phyloP scores from a whole-genome alignment of 495 filamentous ascomycete species.

The Bombardia bombarda region DNA sequence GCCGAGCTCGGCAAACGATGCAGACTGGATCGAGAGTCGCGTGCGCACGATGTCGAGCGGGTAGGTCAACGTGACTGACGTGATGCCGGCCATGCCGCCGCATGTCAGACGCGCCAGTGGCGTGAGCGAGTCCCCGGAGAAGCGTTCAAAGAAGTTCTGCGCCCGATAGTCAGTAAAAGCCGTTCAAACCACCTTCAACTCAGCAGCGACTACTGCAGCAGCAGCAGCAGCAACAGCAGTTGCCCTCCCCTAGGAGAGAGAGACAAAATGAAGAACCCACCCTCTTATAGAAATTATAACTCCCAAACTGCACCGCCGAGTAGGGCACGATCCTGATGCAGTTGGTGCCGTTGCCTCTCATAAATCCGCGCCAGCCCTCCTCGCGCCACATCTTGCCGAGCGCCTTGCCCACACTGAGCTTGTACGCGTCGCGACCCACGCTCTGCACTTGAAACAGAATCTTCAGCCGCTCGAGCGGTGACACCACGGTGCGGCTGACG shows the following conservation, averaged over 20 bases:
- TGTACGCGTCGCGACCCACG: constrained; percentile 83
- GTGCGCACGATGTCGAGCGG: constrained; percentile 96
- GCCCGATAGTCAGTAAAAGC: neutral
- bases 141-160: constrained; percentile 66
- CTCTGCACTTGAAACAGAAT: constrained; percentile 97
- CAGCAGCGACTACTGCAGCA: no score
- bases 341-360: constrained; percentile 96
- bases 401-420: constrained; percentile 79
- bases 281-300: constrained; percentile 94
- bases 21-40: constrained; percentile 89
- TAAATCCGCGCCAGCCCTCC: constrained; percentile 91
- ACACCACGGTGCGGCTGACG: constrained; percentile 95
- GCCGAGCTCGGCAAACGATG: constrained; percentile 76
- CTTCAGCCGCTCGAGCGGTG: constrained; percentile 89
- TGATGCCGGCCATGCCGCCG: constrained; percentile 86
- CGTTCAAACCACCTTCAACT: neutral
- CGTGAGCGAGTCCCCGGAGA: constrained; percentile 57
- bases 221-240: no score
- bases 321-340: constrained; percentile 98
- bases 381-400: constrained; percentile 91
- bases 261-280: constrained; percentile 54
- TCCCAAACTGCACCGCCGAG: constrained; percentile 94
- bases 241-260: no score
- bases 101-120: constrained; percentile 68
- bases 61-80: constrained; percentile 71